Conservation (phyloP, 345 rosid species). For the Erodium maritimum region DNA sequence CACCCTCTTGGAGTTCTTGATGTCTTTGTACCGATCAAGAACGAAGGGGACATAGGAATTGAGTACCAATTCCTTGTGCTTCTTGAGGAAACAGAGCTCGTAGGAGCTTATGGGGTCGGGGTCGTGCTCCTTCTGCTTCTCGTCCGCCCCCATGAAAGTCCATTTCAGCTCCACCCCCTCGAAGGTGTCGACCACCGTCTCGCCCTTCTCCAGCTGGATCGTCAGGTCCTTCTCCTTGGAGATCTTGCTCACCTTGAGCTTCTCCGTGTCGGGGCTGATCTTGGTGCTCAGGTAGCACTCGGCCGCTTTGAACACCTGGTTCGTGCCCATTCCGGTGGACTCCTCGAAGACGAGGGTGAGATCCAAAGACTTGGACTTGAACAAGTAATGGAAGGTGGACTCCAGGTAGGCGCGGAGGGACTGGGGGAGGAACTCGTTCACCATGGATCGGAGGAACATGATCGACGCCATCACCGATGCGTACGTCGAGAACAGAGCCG, state of each 20-base stretch:
- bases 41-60: constrained; percentile 31
- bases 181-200: constrained; percentile 29
- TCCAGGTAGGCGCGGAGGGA: neutral
- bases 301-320: constrained; percentile 44
- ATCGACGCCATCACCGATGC: neutral
- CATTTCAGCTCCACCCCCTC: constrained; percentile 36
- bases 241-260: constrained; percentile 38
- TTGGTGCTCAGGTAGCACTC: constrained; percentile 42
- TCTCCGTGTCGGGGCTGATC: constrained; percentile 30
- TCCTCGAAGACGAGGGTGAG: constrained; percentile 42
- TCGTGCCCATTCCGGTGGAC: constrained; percentile 22
- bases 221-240: constrained; percentile 33
- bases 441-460: neutral
- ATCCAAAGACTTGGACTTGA: constrained; percentile 20
- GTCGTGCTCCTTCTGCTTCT: constrained; percentile 10
- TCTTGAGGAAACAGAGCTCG: constrained; percentile 39
- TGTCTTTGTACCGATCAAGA: constrained; percentile 19
- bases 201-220: constrained; percentile 37
- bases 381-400: constrained; percentile 19
- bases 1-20: constrained; percentile 21
- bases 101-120: constrained; percentile 12
- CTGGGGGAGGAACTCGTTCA: neutral
- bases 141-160: constrained; percentile 24
- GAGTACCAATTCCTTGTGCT: constrained; percentile 33
- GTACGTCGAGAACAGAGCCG: neutral